Percentiles rank a stretch among this genome's conserved stretches.
Evolutionary conservation across 192 early-diverging fungal species (phyloP).

Genomic region (Phlyctochytrium arcticum): DNA sequence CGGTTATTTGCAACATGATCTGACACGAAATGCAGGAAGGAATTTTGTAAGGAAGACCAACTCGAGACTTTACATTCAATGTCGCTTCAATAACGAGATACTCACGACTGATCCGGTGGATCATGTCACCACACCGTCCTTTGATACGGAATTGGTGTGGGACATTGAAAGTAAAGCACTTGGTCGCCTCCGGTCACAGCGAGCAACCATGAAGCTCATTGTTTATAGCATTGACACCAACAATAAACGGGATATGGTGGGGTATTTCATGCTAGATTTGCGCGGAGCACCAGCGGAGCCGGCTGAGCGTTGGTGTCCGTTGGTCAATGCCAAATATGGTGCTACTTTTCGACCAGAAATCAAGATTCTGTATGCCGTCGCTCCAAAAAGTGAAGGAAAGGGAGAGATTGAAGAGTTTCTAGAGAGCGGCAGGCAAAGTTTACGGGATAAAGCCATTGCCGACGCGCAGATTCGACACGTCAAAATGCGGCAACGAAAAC

Average conservation of each 20-base stretch:
- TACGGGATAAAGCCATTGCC: neutral
- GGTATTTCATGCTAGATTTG: conserved; percentile 56
- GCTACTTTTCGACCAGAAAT: conserved; percentile 47
- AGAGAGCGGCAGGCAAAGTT: neutral
- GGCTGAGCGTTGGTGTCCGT: conserved; percentile 35
- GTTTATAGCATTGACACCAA: conserved; percentile 33
- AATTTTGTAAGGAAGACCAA: conserved; percentile 24
- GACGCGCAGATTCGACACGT: neutral
- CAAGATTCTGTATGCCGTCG: conserved; percentile 47
- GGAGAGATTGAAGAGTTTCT: conserved; percentile 12
- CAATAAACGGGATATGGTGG: conserved; percentile 35
- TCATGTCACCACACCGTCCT: conserved; percentile 39
- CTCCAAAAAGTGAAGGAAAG: conserved; percentile 1
- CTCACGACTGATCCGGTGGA: conserved; percentile 52
- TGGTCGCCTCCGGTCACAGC: conserved; percentile 40
- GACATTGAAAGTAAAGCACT: conserved; percentile 39
- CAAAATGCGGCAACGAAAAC: neutral
- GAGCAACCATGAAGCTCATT: conserved; percentile 46
- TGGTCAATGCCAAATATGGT: conserved; percentile 38
- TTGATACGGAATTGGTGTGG: conserved; percentile 62
- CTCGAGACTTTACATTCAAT: conserved; percentile 49
- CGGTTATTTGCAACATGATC: neutral
- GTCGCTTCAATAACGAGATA: conserved; percentile 62
- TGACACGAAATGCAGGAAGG: conserved; percentile 18
- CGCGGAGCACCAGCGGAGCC: conserved; percentile 30